Evolutionary conservation across 148 eudicot genomes (phyloP).

Genomic region (Amaranthus palmeri): DNA sequence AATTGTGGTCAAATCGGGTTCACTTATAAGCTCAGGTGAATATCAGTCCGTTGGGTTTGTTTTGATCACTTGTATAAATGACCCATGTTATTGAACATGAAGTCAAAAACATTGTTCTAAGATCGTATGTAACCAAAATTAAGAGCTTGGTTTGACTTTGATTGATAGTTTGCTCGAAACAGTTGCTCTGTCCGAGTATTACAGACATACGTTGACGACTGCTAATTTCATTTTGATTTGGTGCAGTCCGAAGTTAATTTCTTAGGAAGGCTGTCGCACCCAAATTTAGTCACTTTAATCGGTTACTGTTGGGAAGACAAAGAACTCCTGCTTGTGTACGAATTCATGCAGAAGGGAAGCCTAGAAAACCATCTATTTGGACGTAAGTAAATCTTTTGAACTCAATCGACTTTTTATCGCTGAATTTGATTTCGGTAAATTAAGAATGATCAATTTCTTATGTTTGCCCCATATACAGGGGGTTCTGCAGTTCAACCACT

Average conservation of each 20-base stretch:
- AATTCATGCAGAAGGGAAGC: slow-evolving; percentile 75
- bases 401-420: too few species aligned
- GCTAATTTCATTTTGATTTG: not conserved
- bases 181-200: too few species aligned
- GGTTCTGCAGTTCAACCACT: slow-evolving; percentile 64
- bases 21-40: too few species aligned
- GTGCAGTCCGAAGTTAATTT: slow-evolving; percentile 80
- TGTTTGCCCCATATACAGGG: slow-evolving; percentile 24
- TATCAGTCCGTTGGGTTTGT: too few species aligned
- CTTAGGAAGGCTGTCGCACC: slow-evolving; percentile 80
- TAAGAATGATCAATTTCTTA: not conserved
- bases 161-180: not conserved
- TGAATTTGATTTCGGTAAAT: not conserved
- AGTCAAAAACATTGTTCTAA: not conserved
- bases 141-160: not conserved
- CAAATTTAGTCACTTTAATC: slow-evolving; percentile 70
- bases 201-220: too few species aligned
- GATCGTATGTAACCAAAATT: not conserved
- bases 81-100: not conserved
- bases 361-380: slow-evolving; percentile 84
- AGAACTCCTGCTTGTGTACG: slow-evolving; percentile 77
- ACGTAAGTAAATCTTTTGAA: slow-evolving; percentile 42
- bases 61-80: too few species aligned
- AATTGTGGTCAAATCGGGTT: too few species aligned
- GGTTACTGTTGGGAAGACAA: slow-evolving; percentile 71